Base-by-base conservation (phyloP, 495 filamentous ascomycete genomes). In the Neurospora terricola region DNA sequence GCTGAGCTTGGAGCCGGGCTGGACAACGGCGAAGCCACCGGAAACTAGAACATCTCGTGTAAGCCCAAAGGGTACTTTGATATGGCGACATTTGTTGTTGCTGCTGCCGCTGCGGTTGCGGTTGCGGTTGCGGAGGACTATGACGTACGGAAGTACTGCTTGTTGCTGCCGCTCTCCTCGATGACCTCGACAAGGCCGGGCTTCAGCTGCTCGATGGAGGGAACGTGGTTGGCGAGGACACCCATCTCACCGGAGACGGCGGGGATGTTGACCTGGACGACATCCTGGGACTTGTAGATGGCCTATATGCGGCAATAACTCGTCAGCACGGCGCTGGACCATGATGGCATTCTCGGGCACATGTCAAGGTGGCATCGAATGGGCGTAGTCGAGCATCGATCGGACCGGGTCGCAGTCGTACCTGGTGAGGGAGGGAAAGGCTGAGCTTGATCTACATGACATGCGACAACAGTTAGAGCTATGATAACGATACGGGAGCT, bases 181-280 rank as follows among this genome's bases (percentile, higher is more conserved):
- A 98, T 90, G 77, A 99, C 87, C 86, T 98, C 96, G 76, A 99
- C 88, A 74, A 98, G 84, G 78, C 96, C 96, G 70, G 96, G 94
- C 88, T 94, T 96, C 82, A 99, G 88, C 88, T 99, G 96, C 88
- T 99, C 96, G 79, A 99, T 97, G 69, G 96, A 94, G 66, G 96
- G 95, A 76, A 99, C 96, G 90, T 99, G 96, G 87, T 95, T 94
- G 83, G 96, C 96, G 78, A 99, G 92, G 76, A 99, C 89, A 91
- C 96, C 96, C 96, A 99, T 99, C 79, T 98, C 96, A 79, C 96
- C 96, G 71, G 94, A 94, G 85, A 97, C 96, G 81, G 96, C 95
- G 82, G 96, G 91, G 78, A 99, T 89, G 89, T 99, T 99, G 87
- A 99, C 96, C 86, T 99, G 96, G 79, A 98, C 91, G 81, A 88